Evolutionary conservation across 768 basidiomycete genomes (phyloP).

Genomic region (Boletus coccyginus): DNA sequence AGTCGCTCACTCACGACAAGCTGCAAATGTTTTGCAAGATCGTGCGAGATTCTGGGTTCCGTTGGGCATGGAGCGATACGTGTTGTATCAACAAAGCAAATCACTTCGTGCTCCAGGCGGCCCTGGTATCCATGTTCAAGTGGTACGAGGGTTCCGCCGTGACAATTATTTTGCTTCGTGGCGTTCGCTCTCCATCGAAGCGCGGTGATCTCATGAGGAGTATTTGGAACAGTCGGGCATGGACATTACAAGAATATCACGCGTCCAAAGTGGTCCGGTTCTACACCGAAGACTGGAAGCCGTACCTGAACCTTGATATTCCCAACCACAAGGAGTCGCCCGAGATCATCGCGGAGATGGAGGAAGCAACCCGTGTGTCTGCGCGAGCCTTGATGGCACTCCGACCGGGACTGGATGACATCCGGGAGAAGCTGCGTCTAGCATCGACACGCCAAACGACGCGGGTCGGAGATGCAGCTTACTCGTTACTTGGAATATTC

Average conservation of each 20-base stretch:
- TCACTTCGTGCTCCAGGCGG: not conserved
- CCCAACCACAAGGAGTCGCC: not conserved
- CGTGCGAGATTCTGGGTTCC: not conserved
- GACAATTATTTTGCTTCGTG: not conserved
- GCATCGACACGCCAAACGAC: conserved; percentile 7
- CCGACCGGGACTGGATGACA: not conserved
- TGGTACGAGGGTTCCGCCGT: not conserved
- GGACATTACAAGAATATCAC: not conserved
- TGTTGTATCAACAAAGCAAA: not conserved
- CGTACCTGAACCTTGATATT: not conserved
- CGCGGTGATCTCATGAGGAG: not conserved
- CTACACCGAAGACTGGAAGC: not conserved
- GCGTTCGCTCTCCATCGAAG: not conserved
- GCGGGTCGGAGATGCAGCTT: not conserved
- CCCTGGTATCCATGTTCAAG: not conserved
- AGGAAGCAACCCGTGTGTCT: not conserved
- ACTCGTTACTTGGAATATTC: not conserved
- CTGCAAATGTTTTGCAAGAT: not conserved
- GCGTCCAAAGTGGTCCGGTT: not conserved
- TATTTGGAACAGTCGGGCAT: not conserved
- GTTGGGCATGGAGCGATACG: not conserved
- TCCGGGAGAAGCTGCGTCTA: not conserved
- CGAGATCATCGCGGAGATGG: not conserved
- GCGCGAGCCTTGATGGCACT: not conserved
- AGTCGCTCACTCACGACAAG: not conserved